Conservation (phyloP, 768 basidiomycete species). For the Favolaschia claudopus region DNA sequence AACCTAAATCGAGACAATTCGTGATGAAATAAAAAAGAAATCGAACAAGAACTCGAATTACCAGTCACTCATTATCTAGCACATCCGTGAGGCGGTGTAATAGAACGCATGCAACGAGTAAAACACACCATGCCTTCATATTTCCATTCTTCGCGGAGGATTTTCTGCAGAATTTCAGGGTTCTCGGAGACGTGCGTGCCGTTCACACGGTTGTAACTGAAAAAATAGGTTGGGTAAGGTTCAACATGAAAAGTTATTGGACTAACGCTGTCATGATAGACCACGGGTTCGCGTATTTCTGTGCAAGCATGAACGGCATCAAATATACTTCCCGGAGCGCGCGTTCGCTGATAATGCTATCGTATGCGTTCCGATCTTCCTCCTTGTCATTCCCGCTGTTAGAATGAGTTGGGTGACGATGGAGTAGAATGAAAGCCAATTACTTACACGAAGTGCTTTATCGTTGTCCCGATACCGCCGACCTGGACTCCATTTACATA, state of each 20-base stretch:
- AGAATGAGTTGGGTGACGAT: background rate
- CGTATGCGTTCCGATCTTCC: slow-evolving; percentile 73
- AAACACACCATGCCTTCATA: slow-evolving; percentile 63
- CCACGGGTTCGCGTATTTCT: slow-evolving; percentile 70
- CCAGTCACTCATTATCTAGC: slow-evolving; percentile 84
- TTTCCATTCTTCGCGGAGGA: slow-evolving; percentile 76
- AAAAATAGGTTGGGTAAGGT: slow-evolving; percentile 1
- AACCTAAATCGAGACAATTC: slow-evolving; percentile 51
- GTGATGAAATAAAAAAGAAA: background rate
- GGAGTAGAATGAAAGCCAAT: background rate
- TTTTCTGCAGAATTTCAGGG: slow-evolving; percentile 59
- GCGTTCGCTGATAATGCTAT: slow-evolving; percentile 69
- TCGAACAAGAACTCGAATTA: slow-evolving; percentile 34
- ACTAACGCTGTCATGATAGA: slow-evolving; percentile 76
- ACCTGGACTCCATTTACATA: slow-evolving; percentile 82
- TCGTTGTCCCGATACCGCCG: slow-evolving; percentile 76
- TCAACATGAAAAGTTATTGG: background rate
- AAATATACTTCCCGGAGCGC: slow-evolving; percentile 80
- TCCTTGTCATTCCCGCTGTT: slow-evolving; percentile 82
- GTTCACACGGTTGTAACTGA: slow-evolving; percentile 79
- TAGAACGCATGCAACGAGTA: background rate
- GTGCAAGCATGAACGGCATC: slow-evolving; percentile 79
- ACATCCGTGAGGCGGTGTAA: background rate
- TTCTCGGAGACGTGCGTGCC: slow-evolving; percentile 78
- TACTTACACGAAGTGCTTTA: slow-evolving; percentile 84